Evolutionary conservation across 2,329 filamentous ascomycete genomes (phyloP), one percentile per base, ranked within the genome.

Genomic region (Magnaporthales sp.): DNA sequence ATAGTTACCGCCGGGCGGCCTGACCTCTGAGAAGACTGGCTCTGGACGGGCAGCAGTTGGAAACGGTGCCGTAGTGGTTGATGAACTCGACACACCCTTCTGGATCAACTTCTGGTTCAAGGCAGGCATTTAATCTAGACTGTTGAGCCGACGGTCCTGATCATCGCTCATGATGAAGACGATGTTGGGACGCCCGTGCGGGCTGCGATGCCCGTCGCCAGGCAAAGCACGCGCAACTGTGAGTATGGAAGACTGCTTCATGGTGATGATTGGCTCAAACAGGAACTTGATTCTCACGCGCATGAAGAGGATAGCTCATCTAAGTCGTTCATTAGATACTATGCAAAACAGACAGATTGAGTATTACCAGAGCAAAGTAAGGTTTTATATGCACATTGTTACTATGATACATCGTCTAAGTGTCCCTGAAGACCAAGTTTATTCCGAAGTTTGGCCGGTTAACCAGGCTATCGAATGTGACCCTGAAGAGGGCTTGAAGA

Each of bases 11-110:
- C n/a, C n/a, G 89, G 0, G 88, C 86, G 6, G 85, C 82, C 71
- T 84, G 86, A 0, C 89, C 89, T 0, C 88, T 90, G 82, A 83
- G 86, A 1, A 91, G 74, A 11, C 82, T 85, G 2, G 89, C 89
- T 2, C 89, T 80, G 0, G 88, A 87, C 0, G 89, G 89, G 70
- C 89, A 91, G 74, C 89, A 91, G 0, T 90, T 74, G 0, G 89
- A 81, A 0, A 87, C 85, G 0, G 89, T 91, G 70, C 86, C 89
- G 67, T 86, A 91, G 71, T 91, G 89, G 54, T 77, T 76, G 68
- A 85, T 91, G 1, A 80, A 81, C 19, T 64, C 62, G 26, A 11
- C 26, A 24, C 30, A 11, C 24, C 60, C n/a, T 24, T 46, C 11
- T 4, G 11, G 7, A 38, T 60, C 19, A 71, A 65, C 54, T 71